These are phyloP conservation scores for Ceriops zippeliana DNA, from an alignment of 345 rosid genomes.

Conservation along the genomic window DNA sequence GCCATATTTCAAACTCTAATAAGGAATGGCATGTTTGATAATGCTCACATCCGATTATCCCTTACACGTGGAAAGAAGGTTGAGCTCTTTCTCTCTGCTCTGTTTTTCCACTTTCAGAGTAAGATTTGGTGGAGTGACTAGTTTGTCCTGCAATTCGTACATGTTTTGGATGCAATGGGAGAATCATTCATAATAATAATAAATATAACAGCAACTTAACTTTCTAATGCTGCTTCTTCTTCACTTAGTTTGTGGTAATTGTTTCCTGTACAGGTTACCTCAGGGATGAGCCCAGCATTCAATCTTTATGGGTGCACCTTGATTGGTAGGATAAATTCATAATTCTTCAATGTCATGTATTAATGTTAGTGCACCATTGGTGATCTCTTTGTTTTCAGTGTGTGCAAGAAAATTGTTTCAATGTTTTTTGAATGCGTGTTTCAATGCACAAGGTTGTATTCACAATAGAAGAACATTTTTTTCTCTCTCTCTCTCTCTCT, in stretches of 20 bases:
- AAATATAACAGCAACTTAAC: too few relatives aligned
- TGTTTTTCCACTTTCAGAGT: not conserved
- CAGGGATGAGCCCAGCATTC: slow-evolving; percentile 95
- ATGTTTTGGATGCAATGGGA: too few relatives aligned
- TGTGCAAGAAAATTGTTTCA: slow-evolving; percentile 7
- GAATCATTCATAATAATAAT: too few relatives aligned
- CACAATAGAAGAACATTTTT: not conserved
- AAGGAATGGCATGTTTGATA: slow-evolving; percentile 82
- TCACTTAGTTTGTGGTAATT: not conserved
- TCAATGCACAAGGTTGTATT: not conserved
- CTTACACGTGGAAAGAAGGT: slow-evolving; percentile 91
- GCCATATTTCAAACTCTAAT: slow-evolving; percentile 78
- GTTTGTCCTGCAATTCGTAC: too few relatives aligned
- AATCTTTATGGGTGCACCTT: slow-evolving; percentile 83
- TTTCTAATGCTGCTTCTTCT: too few relatives aligned
- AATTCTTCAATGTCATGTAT: slow-evolving; percentile 7
- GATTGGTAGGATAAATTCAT: slow-evolving; percentile 52
- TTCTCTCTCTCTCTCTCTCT: not conserved
- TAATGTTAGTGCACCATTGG: not conserved
- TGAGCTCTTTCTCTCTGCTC: not conserved
- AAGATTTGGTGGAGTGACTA: too few relatives aligned
- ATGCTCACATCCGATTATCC: slow-evolving; percentile 76
- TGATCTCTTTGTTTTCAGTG: slow-evolving; percentile 3
- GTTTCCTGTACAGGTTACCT: slow-evolving; percentile 56
- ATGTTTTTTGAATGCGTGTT: slow-evolving; percentile 1